These are phyloP conservation scores for Mycena maculata DNA, from an alignment of 768 basidiomycete genomes.

Conservation along the genomic window DNA sequence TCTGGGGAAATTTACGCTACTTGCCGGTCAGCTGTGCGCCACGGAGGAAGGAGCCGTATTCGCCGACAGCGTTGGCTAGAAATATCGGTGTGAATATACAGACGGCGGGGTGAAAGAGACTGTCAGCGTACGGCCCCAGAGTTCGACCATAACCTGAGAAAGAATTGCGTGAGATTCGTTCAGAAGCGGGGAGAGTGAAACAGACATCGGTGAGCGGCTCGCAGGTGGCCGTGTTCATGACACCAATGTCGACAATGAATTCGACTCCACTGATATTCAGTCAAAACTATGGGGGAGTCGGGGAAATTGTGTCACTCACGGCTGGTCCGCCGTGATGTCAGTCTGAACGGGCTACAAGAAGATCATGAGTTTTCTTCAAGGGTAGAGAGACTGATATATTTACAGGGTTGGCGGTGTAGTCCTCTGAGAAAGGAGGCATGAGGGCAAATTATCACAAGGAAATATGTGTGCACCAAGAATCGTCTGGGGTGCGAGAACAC, in stretches of 20 bases:
- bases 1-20: not conserved
- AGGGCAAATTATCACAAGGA: not conserved
- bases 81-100: not conserved
- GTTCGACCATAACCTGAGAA: conserved; percentile 49
- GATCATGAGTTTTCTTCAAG: not conserved
- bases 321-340: conserved; percentile 44
- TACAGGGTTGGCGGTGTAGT: conserved; percentile 37
- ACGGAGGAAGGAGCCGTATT: conserved; percentile 51
- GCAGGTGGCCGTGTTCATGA: conserved; percentile 55
- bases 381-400: not conserved
- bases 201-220: conserved; percentile 46
- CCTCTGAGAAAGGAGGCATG: conserved; percentile 9
- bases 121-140: conserved; percentile 45
- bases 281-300: not conserved
- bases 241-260: conserved; percentile 51
- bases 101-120: not conserved
- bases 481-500: conserved; percentile 38
- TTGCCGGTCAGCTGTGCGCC: conserved; percentile 46
- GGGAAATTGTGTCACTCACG: conserved; percentile 31
- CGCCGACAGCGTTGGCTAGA: conserved; percentile 49
- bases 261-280: conserved; percentile 44
- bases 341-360: conserved; percentile 37
- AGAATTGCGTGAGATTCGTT: not conserved
- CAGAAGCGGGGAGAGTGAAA: not conserved
- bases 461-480: conserved; percentile 22